Base-by-base conservation (phyloP, 169 alveolate species). In the Cryptosporidium felis region DNA sequence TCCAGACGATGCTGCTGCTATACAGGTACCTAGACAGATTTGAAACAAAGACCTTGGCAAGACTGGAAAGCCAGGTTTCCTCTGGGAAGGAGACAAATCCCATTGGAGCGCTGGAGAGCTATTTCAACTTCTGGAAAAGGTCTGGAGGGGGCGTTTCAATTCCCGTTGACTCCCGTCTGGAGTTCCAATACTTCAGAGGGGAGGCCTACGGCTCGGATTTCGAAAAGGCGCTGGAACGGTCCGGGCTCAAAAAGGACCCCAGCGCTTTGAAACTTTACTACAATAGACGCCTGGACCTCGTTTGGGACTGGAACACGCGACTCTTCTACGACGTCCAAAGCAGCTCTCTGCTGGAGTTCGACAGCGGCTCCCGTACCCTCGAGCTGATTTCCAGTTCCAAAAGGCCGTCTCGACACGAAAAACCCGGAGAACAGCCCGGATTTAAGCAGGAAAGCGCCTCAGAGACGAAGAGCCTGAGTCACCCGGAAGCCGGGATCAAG, bases 261-360 rank as follows among this genome's bases (percentile, higher is more conserved):
- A 56, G 44, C n/a, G 38, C 4, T 0, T 14, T 9, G 2, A 65
- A 44, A n/a, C 18, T 65, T 14, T 74, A 53, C 28, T 74, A 36
- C 23, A 14, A 44, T 16, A 32, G 56, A n/a, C 42, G 26, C 26
- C 8, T 65, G 45, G 26, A 56, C 38, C 18, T 74, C 41, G 16
- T 32, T 1, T 74, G 85, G 85, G 67, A 56, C 18, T 74, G 85
- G 85, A 53, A 34, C 41, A 40, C 59, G n/a, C 32, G 85, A 40
- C 34, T 74, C 14, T 74, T 74, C 56, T n/a, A 53, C 36, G 74
- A 74, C 28, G 18, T 30, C 0, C 56, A 49, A 21, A 74, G 61
- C 26, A 18, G 23, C 16, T 53, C 85, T 8, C 42, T 49, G 21
- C 41, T 53, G 32, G 85, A 74, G 30, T 74, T 38, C 38, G 85